phyloP scores from a whole-genome alignment of 139 green algal genomes.

The Chlorella sp. region DNA sequence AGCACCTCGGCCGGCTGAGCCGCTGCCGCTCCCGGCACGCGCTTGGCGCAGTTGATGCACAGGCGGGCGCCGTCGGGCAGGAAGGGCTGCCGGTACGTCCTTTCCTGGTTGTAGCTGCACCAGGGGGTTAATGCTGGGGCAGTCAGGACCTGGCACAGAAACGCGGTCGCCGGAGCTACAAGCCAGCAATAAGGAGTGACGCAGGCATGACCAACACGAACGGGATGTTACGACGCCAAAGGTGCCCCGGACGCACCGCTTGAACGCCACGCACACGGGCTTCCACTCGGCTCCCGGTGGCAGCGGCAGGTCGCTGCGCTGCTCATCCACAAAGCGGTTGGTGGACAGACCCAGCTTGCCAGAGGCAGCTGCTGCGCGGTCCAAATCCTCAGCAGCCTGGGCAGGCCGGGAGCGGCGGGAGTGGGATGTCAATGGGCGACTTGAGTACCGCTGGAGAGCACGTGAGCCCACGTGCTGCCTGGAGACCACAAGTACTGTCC shows the following conservation, averaged over 20 bases:
- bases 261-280: conserved; percentile 45
- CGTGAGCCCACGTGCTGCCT: background rate
- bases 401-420: too few species aligned
- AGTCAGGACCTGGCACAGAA: too few species aligned
- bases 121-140: background rate
- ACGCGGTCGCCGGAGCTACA: background rate
- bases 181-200: background rate
- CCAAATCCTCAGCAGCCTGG: conserved; percentile 58
- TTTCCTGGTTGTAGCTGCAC: conserved; percentile 2
- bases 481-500: background rate
- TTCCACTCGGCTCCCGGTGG: conserved; percentile 45
- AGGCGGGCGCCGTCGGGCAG: conserved; percentile 45
- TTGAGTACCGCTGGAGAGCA: background rate
- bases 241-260: background rate
- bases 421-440: background rate
- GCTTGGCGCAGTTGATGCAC: conserved; percentile 68
- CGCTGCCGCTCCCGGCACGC: conserved; percentile 30
- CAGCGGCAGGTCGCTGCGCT: conserved; percentile 23
- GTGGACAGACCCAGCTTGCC: conserved; percentile 70
- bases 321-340: conserved; percentile 55
- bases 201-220: background rate
- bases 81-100: conserved; percentile 70
- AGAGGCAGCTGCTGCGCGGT: conserved; percentile 48
- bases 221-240: background rate
- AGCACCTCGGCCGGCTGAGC: conserved; percentile 34